Base-by-base conservation (phyloP, 176 grass and related monocot genomes). In the Aegilops sharonensis region DNA sequence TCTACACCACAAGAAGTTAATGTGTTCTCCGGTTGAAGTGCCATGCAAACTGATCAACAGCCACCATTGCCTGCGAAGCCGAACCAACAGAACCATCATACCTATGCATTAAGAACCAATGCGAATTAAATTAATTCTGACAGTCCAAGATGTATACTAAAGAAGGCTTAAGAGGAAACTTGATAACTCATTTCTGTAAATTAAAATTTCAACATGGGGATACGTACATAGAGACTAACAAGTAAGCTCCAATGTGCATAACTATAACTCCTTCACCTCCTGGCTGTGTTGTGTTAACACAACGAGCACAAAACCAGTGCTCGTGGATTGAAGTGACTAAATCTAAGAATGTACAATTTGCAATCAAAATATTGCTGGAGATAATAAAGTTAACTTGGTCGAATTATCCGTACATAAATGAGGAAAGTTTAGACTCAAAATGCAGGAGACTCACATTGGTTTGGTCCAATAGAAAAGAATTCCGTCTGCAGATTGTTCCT, bases 21-120 rank as follows among this genome's bases (percentile, higher is more conserved):
- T 91, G 93, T 52, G 40, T 89, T 84, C 69, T 98, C 75, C 87
- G 70, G 84, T 57, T 91, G 64, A 95, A 89, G 64, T 95, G 81
- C 81, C 90, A 92, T 52, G 86, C 81, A 72, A 98, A 93, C 85
- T 94, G 91, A 88, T 98, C 96, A 59, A 81, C 75, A 40, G 93
- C 84, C 64, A 94, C 86, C 91, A 95, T 95, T 86, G 93, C 93
- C 75, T 89, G 90, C 18, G 96, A 92, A 66, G 96, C 93, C 2
- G 86, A 91, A 75, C 88, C 88, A 76, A 95, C 84, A 48, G 91
- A 95, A 86, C 93, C 96, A 90, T 95, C 96, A 78, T 98, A 98
- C 91, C 93, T 98, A 66, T 40, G 36, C 0, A 85, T 90, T 59
- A 39, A 20, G 64, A 42, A 77, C 14, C 20, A 37, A 42, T 64